Evolutionary conservation across 2,329 filamentous ascomycete genomes (phyloP).

Genomic region (Biscogniauxia mediterranea): DNA sequence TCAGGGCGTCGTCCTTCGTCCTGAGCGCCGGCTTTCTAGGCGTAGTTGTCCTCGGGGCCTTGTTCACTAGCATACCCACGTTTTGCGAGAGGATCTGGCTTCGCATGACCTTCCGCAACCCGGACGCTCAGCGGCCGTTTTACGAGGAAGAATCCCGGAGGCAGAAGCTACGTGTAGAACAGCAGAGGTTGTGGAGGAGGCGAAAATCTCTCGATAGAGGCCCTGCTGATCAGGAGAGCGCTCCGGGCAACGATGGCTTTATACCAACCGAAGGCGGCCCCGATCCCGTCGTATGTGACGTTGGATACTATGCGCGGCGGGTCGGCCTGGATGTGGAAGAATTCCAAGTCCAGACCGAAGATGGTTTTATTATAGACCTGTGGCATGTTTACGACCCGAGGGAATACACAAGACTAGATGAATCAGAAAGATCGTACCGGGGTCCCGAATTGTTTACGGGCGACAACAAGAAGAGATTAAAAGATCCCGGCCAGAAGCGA

Average conservation of each 20-base stretch:
- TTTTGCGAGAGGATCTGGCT: slow-evolving; percentile 49
- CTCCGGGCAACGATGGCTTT: slow-evolving; percentile 52
- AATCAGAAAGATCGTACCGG: slow-evolving; percentile 50
- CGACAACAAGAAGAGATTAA: slow-evolving; percentile 36
- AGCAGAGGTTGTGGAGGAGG: slow-evolving; percentile 62
- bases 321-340: slow-evolving; percentile 85
- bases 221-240: slow-evolving; percentile 43
- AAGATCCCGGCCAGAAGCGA: slow-evolving; percentile 42
- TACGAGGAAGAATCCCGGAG: slow-evolving; percentile 68
- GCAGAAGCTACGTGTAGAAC: slow-evolving; percentile 51
- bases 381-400: slow-evolving; percentile 88
- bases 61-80: slow-evolving; percentile 63
- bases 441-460: slow-evolving; percentile 63
- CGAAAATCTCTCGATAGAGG: slow-evolving; percentile 36
- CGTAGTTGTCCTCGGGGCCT: slow-evolving; percentile 71
- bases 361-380: slow-evolving; percentile 85
- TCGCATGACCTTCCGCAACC: slow-evolving; percentile 57
- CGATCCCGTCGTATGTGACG: slow-evolving; percentile 75
- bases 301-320: slow-evolving; percentile 80
- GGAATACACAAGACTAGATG: slow-evolving; percentile 58
- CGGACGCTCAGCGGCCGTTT: slow-evolving; percentile 63
- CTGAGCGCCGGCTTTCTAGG: slow-evolving; percentile 76
- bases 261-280: slow-evolving; percentile 75
- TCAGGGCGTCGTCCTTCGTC: slow-evolving; percentile 68
- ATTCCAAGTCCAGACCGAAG: slow-evolving; percentile 85